phyloP scores from a whole-genome alignment of 768 basidiomycete genomes.

The Mycena epipterygia region DNA sequence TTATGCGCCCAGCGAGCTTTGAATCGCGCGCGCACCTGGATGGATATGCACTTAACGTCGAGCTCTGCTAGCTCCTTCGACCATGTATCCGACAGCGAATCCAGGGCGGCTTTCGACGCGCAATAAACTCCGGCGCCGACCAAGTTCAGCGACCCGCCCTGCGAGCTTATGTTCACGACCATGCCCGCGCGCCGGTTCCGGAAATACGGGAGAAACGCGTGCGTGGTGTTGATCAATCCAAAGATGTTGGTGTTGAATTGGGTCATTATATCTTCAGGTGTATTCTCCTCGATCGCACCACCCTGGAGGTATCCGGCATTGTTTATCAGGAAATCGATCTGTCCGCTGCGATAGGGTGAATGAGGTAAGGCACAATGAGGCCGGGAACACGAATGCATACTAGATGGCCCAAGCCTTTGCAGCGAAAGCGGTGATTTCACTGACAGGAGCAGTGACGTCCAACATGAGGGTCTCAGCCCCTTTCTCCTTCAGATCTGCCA shows the following conservation, averaged over 20 bases:
- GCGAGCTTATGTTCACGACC: constrained; percentile 48
- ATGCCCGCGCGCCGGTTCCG: constrained; percentile 47
- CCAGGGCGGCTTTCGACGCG: constrained; percentile 44
- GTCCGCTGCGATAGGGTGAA: constrained; percentile 33
- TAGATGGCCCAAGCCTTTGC: constrained; percentile 40
- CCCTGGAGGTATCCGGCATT: constrained; percentile 47
- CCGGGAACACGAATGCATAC: constrained; percentile 16
- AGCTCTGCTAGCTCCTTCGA: constrained; percentile 29
- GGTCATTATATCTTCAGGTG: not conserved
- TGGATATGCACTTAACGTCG: constrained; percentile 29
- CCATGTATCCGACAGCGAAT: constrained; percentile 21
- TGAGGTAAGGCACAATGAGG: not conserved
- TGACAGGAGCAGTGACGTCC: constrained; percentile 45
- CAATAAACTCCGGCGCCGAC: constrained; percentile 43
- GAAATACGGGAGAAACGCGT: constrained; percentile 51
- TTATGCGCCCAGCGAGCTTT: too few relatives aligned
- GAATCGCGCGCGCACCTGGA: constrained; percentile 32
- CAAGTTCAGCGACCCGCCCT: constrained; percentile 14
- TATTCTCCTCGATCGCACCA: constrained; percentile 46
- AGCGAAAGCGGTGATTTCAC: constrained; percentile 38
- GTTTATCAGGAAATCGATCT: constrained; percentile 51
- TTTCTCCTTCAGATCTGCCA: constrained; percentile 38
- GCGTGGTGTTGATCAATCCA: constrained; percentile 43
- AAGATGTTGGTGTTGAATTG: constrained; percentile 52
- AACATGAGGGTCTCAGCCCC: constrained; percentile 44